A percentile compares a stretch with the other conserved stretches of the same genome.
Conservation (phyloP, 2,329 filamentous ascomycete species). For the Pseudodiploospora longispora region DNA sequence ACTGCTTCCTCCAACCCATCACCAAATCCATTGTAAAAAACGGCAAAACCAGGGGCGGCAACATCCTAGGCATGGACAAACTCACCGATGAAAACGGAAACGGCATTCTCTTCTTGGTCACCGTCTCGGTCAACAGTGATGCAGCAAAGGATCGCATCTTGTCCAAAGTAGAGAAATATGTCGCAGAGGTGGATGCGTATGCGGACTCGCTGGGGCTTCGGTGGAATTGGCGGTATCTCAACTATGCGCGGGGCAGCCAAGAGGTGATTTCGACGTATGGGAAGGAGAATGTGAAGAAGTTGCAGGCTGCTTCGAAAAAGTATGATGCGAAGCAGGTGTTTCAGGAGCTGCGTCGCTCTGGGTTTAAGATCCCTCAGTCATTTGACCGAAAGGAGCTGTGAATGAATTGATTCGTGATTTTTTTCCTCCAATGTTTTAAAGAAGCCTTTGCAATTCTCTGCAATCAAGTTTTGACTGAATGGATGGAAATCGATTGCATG, state of each 20-base stretch:
- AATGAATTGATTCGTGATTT: not conserved
- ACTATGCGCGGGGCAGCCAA: conserved; percentile 4
- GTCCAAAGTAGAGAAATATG: conserved; percentile 25
- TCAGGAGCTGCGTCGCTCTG: not conserved
- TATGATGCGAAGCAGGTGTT: conserved; percentile 7
- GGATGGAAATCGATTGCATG: too few species aligned
- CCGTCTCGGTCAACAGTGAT: conserved; percentile 22
- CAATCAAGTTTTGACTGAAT: too few species aligned
- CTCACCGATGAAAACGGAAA: conserved; percentile 16
- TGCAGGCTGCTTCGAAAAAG: conserved; percentile 2
- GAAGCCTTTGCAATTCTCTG: too few species aligned
- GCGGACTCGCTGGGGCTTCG: conserved; percentile 16
- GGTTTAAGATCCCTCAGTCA: not conserved
- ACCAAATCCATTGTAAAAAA: conserved; percentile 22
- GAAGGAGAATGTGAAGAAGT: not conserved
- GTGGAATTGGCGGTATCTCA: conserved; percentile 12
- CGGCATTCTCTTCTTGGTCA: conserved; percentile 24
- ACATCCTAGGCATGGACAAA: conserved; percentile 25
- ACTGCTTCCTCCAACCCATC: conserved; percentile 27
- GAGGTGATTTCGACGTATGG: conserved; percentile 2
- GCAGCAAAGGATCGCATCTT: conserved; percentile 25
- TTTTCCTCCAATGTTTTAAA: too few species aligned
- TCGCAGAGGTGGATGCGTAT: conserved; percentile 21
- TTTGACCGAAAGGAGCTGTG: not conserved
- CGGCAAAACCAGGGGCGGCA: conserved; percentile 22